phyloP scores from a whole-genome alignment of 108 stramenopile genomes.

The Fistulifera pelliculosa region DNA sequence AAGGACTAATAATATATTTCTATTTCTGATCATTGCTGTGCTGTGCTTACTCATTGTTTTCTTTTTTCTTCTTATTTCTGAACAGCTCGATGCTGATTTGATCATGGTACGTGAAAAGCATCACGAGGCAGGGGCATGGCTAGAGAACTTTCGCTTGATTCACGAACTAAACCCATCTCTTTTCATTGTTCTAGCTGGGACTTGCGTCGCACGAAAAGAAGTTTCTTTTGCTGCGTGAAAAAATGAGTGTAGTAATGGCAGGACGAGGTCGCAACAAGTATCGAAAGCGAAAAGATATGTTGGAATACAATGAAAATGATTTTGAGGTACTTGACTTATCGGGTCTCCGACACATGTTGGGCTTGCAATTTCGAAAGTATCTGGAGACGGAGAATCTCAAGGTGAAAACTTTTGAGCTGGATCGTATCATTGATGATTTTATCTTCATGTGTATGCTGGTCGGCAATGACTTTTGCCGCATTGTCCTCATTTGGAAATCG shows the following conservation, averaged over 20 bases:
- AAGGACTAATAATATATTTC: too few relatives aligned
- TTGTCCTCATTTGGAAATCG: slow-evolving; percentile 90
- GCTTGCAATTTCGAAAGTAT: slow-evolving; percentile 83
- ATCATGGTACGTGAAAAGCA: slow-evolving; percentile 13
- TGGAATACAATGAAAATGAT: slow-evolving; percentile 86
- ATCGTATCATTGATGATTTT: slow-evolving; percentile 95
- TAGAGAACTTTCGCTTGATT: neutral
- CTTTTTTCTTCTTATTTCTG: too few relatives aligned
- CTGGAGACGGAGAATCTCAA: slow-evolving; percentile 34
- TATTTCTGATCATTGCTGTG: too few relatives aligned
- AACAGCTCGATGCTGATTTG: slow-evolving; percentile 11
- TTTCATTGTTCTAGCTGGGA: slow-evolving; percentile 15
- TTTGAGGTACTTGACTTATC: slow-evolving; percentile 89
- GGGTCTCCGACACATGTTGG: slow-evolving; percentile 81
- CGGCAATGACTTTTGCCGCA: slow-evolving; percentile 98
- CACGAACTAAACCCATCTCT: neutral
- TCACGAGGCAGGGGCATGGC: too few relatives aligned
- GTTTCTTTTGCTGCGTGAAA: slow-evolving; percentile 93
- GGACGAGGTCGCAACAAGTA: slow-evolving; percentile 76
- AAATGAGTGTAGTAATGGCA: slow-evolving; percentile 93
- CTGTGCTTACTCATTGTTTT: too few relatives aligned
- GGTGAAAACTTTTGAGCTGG: slow-evolving; percentile 50
- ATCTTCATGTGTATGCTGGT: slow-evolving; percentile 97
- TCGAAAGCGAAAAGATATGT: slow-evolving; percentile 90
- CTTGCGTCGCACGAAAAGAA: slow-evolving; percentile 95